Evolutionary conservation across 2,329 filamentous ascomycete genomes (phyloP), one percentile per base, ranked within the genome.

Genomic region (Aspergillus aculeatinus): DNA sequence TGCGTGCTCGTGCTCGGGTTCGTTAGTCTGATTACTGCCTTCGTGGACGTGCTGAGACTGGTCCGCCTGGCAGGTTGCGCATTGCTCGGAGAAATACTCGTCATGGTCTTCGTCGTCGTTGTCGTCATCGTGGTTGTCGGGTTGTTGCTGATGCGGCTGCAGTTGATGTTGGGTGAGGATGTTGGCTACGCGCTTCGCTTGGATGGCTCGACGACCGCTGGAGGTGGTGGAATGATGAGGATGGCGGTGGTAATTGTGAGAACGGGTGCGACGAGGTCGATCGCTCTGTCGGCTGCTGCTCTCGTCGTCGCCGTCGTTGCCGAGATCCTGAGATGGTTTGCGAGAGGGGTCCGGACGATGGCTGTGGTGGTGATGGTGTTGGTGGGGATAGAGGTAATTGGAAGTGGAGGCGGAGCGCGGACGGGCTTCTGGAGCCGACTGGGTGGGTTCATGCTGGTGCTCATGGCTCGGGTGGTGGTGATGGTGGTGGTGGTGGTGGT

Each of bases 291-390:
- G 65, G 5, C 67, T 65, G 55, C 71, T 74, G 33, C 73, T 67
- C 62, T 76, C 74, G 57, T 76, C 74, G 51, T 77, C 74, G 48
- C 72, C 73, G 39, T 76, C 74, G 21, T 76, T 68, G 51, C 68
- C 71, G 14, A 71, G 62, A 21, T 74, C 72, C 52, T 75, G 73
- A 0, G 70, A 73, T 6, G 63, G 60, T 29, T 60, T 42, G 14
- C 61, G 44, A 19, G 39, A 44, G 39, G 39, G 16, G 39, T 44
- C 39, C 4, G 5, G 39, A 6, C 39, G 39, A 7, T 44, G 39
- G 39, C 12, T 44, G 16, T 44, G 39, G 39, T 44, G 39, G 6
- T 44, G 39, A 35, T 16, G 33, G 1, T 35, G 33, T 48, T 61
- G 59, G 57, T 65, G 68, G n/a, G 59, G 51, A 33, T 19, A 53